Conservation (phyloP, 768 basidiomycete species). For the Myochromella boudieri region DNA sequence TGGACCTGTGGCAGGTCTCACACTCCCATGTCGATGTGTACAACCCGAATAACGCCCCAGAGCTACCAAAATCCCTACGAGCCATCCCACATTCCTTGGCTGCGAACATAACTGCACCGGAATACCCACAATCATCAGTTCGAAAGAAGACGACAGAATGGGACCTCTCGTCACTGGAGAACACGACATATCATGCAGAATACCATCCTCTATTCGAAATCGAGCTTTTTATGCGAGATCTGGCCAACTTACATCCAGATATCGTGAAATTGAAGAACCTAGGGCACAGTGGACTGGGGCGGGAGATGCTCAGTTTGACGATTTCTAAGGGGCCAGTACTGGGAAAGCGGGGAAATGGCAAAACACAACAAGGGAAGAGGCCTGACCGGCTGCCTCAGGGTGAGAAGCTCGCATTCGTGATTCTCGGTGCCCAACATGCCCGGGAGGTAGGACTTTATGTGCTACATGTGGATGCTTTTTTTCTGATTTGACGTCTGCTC, state of each 20-base stretch:
- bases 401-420: slow-evolving; percentile 56
- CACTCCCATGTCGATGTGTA: slow-evolving; percentile 51
- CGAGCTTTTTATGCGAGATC: slow-evolving; percentile 46
- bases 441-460: slow-evolving; percentile 53
- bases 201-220: slow-evolving; percentile 64
- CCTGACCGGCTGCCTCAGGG: slow-evolving; percentile 14
- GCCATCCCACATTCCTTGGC: slow-evolving; percentile 11
- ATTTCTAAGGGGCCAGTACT: slow-evolving; percentile 35
- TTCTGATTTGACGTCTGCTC: neutral
- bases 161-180: slow-evolving; percentile 32
- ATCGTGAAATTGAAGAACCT: slow-evolving; percentile 43
- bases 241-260: slow-evolving; percentile 48
- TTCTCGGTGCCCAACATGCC: slow-evolving; percentile 74
- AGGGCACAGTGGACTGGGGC: slow-evolving; percentile 58
- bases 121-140: slow-evolving; percentile 6
- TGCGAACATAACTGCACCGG: slow-evolving; percentile 15
- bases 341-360: slow-evolving; percentile 6
- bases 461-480: slow-evolving; percentile 7
- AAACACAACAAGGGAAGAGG: slow-evolving; percentile 14
- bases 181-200: slow-evolving; percentile 37
- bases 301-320: slow-evolving; percentile 55
- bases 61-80: slow-evolving; percentile 15
- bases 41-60: slow-evolving; percentile 5
- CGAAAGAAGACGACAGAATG: slow-evolving; percentile 32
- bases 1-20: slow-evolving; percentile 54